Conservation (phyloP, 2,329 filamentous ascomycete species). For the Beauveria asiatica region DNA sequence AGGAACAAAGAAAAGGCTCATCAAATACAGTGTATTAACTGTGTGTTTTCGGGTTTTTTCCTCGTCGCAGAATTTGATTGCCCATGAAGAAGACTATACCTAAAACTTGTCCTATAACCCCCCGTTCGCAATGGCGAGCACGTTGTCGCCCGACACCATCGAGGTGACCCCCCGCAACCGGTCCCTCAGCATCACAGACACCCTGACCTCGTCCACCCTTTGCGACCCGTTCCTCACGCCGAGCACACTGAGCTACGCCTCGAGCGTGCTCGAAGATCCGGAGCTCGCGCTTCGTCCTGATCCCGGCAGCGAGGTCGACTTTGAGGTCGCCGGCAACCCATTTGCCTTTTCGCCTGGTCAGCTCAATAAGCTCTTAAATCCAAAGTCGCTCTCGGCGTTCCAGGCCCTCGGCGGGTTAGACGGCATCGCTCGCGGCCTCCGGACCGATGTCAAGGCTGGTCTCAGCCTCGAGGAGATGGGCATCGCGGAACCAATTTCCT, state of each 20-base stretch:
- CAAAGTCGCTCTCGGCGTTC: slow-evolving; percentile 68
- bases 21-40: not conserved
- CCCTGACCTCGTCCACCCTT: slow-evolving; percentile 11
- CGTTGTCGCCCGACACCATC: slow-evolving; percentile 7
- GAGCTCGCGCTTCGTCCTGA: slow-evolving; percentile 59
- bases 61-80: not conserved
- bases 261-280: slow-evolving; percentile 16
- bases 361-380: slow-evolving; percentile 68
- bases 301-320: slow-evolving; percentile 62
- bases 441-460: slow-evolving; percentile 55
- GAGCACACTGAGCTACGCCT: slow-evolving; percentile 12
- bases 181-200: slow-evolving; percentile 15
- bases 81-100: not conserved
- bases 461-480: slow-evolving; percentile 61
- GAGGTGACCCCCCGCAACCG: slow-evolving; percentile 9
- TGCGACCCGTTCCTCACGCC: slow-evolving; percentile 21
- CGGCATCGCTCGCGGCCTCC: slow-evolving; percentile 65
- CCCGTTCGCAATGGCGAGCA: slow-evolving; percentile 7
- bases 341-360: slow-evolving; percentile 69
- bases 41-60: not conserved
- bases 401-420: slow-evolving; percentile 64
- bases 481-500: slow-evolving; percentile 56
- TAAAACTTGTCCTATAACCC: not conserved
- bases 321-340: slow-evolving; percentile 56
- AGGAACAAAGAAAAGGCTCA: not conserved